Base-by-base conservation (phyloP, 2,329 filamentous ascomycete species). In the Paecilomyces formosus region DNA sequence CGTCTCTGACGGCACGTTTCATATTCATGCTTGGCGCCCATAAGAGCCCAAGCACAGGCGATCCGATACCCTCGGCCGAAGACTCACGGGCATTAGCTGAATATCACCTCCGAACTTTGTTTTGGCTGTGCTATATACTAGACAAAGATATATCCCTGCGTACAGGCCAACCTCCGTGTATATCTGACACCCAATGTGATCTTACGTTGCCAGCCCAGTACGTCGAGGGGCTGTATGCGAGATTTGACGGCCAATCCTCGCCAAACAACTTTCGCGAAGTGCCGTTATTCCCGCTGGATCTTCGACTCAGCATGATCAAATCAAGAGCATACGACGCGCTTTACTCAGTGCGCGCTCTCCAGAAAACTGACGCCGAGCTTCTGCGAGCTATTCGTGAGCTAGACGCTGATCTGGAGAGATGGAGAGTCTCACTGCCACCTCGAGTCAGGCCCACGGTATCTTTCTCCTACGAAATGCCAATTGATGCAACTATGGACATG, bases 91-190 rank as follows among this genome's bases (percentile, higher is more conserved):
- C 59, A 24, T 63, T 64, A 55, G 63, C 58, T 7, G 65, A 68
- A 13, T 55, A 63, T 3, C 72, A 75, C 31, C 57, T 72, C 3
- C 72, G 74, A 5, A 71, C 72, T 55, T 49, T 84, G 0, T 85
- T 85, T 63, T 85, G 83, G 82, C 63, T 84, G 5, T 79, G 78
- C 61, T 85, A 83, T 58, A 73, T 73, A 1, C 68, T 82, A 9
- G 82, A 85, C 62, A 85, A 83, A 60, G 82, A 85, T n/a, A 73
- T 84, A 12, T 72, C 80, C 0, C 70, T 85, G 0, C 76, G 82
- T 3, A 81, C 78, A 0, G 81, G 81, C 0, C 81, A 82, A 54
- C 81, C 81, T 0, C 81, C 82, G 1, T 68, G 74, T 0, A 78
- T 84, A 21, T 66, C 71, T 3, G 80, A 83, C 55, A 77, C 81